Percentiles rank a stretch among this genome's conserved stretches.
Conservation (phyloP, 2,329 filamentous ascomycete genomes). For the Aspergillus pseudoterreus region DNA sequence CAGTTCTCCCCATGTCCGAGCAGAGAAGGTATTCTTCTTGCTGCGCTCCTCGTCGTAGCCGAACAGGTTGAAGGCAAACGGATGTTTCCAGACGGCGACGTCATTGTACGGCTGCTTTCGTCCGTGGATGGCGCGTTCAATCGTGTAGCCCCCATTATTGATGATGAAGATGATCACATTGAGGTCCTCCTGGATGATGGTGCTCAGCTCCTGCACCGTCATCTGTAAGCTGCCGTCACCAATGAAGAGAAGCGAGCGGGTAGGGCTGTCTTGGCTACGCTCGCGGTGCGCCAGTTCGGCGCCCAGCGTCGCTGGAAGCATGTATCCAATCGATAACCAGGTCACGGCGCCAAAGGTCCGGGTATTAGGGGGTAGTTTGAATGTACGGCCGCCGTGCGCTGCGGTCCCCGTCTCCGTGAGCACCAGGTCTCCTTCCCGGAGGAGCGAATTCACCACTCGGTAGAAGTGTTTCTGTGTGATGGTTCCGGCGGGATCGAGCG, state of each 20-base stretch:
- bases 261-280: conserved; percentile 14
- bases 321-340: conserved; percentile 61
- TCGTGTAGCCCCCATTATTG: conserved; percentile 59
- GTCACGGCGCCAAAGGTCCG: conserved; percentile 51
- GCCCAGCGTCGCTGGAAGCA: conserved; percentile 56
- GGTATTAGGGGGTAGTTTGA: conserved; percentile 48
- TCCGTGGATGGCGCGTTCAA: conserved; percentile 57
- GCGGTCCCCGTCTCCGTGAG: conserved; percentile 59
- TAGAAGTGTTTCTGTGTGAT: conserved; percentile 34
- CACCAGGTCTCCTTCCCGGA: conserved; percentile 53
- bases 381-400: conserved; percentile 51
- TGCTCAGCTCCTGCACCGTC: conserved; percentile 63
- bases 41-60: conserved; percentile 33
- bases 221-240: conserved; percentile 65
- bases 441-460: conserved; percentile 44
- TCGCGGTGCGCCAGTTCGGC: conserved; percentile 49
- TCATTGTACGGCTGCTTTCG: conserved; percentile 54
- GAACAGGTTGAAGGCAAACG: conserved; percentile 48
- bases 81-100: conserved; percentile 50
- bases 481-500: conserved; percentile 24
- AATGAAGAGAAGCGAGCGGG: conserved; percentile 56
- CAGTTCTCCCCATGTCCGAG: conserved; percentile 46
- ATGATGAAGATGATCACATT: conserved; percentile 51
- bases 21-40: conserved; percentile 40
- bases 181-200: conserved; percentile 56